Percentiles rank a stretch among this genome's conserved stretches.
Evolutionary conservation across 2,329 filamentous ascomycete genomes (phyloP).

Genomic region (Pseudocercospora musae): DNA sequence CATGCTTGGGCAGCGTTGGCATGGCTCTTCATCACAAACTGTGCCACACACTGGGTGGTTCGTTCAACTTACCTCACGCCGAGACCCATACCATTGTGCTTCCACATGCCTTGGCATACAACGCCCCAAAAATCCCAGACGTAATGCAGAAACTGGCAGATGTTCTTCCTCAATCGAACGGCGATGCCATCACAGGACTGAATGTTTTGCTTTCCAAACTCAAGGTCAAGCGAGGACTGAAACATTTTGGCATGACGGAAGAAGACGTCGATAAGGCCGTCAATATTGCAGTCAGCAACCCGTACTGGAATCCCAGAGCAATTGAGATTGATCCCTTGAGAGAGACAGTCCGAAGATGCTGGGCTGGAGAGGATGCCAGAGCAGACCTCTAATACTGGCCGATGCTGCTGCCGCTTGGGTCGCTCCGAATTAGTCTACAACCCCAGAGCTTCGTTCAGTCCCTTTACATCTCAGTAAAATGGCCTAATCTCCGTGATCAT

Average conservation of each 20-base stretch:
- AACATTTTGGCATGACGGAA: conserved; percentile 58
- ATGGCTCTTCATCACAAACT: conserved; percentile 68
- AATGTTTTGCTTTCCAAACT: conserved; percentile 56
- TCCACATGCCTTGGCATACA: conserved; percentile 62
- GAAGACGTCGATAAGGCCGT: conserved; percentile 59
- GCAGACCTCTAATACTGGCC: conserved; percentile 44
- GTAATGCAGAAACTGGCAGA: conserved; percentile 53
- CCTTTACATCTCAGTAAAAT: conserved; percentile 39
- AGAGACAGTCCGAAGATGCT: conserved; percentile 58
- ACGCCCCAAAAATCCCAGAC: conserved; percentile 53
- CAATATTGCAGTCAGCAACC: conserved; percentile 56
- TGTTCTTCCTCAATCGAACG: conserved; percentile 55
- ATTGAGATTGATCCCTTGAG: conserved; percentile 52
- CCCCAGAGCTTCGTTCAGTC: conserved; percentile 18
- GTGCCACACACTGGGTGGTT: conserved; percentile 62
- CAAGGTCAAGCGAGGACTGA: conserved; percentile 52
- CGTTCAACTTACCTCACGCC: conserved; percentile 62
- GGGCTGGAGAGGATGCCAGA: conserved; percentile 57
- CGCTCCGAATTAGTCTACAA: neutral
- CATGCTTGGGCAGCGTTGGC: conserved; percentile 56
- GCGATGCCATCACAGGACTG: conserved; percentile 56
- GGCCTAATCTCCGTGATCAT: conserved; percentile 33
- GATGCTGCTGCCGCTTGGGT: neutral
- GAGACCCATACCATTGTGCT: conserved; percentile 64
- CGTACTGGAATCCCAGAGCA: conserved; percentile 58